A percentile compares a stretch with the other conserved stretches of the same genome.
phyloP scores from a whole-genome alignment of 345 rosid species.

The Aquilaria yunnanensis region DNA sequence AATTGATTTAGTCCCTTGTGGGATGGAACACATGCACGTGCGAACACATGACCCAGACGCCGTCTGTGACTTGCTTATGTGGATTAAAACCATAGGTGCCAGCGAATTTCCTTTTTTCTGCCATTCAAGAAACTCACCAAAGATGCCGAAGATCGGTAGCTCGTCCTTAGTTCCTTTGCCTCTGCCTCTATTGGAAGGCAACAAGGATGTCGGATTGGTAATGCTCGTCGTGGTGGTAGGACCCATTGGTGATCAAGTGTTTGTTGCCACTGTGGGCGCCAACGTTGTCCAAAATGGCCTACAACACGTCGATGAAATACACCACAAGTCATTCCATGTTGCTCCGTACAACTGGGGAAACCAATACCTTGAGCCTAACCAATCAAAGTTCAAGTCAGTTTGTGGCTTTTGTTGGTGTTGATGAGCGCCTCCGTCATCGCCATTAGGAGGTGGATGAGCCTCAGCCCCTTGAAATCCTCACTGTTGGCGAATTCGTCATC shows the following conservation, averaged over 20 bases:
- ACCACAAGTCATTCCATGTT: conserved; percentile 90
- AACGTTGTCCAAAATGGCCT: conserved; percentile 30
- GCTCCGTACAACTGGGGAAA: conserved; percentile 47
- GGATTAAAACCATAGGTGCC: no score
- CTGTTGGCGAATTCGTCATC: background rate
- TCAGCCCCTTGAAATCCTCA: conserved; percentile 63
- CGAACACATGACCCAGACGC: no score
- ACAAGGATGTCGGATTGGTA: conserved; percentile 49
- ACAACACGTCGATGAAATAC: conserved; percentile 68
- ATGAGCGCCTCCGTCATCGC: conserved; percentile 64
- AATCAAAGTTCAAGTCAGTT: conserved; percentile 46
- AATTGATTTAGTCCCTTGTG: no score
- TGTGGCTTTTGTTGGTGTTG: conserved; percentile 25
- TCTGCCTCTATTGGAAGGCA: conserved; percentile 41
- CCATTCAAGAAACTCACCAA: conserved; percentile 38
- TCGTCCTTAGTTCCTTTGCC: no score
- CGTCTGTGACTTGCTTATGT: no score
- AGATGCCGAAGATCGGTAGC: no score
- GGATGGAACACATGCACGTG: no score
- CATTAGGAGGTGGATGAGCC: conserved; percentile 79
- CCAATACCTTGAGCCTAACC: conserved; percentile 91
- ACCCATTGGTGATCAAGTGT: conserved; percentile 16
- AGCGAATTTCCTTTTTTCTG: no score
- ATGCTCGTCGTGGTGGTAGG: conserved; percentile 22
- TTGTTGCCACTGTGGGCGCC: conserved; percentile 3